These are phyloP conservation scores for Filobasidium uniguttulatum DNA, from an alignment of 1,284 basidiomycete species.

Conservation along the genomic window DNA sequence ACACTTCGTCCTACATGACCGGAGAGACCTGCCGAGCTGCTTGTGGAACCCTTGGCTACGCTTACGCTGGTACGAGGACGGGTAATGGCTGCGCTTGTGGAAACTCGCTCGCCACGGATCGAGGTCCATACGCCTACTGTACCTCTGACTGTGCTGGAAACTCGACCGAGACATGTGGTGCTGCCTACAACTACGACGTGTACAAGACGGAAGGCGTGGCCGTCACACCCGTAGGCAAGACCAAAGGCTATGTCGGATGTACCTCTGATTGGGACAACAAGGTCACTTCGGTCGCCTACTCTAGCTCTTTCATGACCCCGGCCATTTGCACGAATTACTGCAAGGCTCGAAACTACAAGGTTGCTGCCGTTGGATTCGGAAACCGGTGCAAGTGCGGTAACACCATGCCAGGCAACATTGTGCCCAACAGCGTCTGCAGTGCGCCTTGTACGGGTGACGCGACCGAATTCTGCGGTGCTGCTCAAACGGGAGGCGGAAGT, in stretches of 20 bases:
- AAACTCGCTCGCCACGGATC: slow-evolving; percentile 13
- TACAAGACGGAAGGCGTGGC: slow-evolving; percentile 11
- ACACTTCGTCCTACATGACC: slow-evolving; percentile 13
- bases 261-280: slow-evolving; percentile 15
- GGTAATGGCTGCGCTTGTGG: slow-evolving; percentile 19
- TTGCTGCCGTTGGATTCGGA: slow-evolving; percentile 9
- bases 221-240: slow-evolving; percentile 4
- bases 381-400: slow-evolving; percentile 22
- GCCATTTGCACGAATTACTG: slow-evolving; percentile 17
- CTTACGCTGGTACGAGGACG: slow-evolving; percentile 17
- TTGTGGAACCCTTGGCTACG: slow-evolving; percentile 14
- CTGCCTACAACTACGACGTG: slow-evolving; percentile 6
- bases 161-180: slow-evolving; percentile 10
- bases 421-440: slow-evolving; percentile 4
- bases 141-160: slow-evolving; percentile 14
- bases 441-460: slow-evolving; percentile 4
- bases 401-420: slow-evolving; percentile 9
- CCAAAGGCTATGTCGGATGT: slow-evolving; percentile 15
- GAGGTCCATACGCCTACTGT: slow-evolving; percentile 16
- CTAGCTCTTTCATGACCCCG: slow-evolving; percentile 17
- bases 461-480: slow-evolving; percentile 5
- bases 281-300: slow-evolving; percentile 15
- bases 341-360: slow-evolving; percentile 13
- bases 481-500: not conserved
- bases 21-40: slow-evolving; percentile 17